Base-by-base conservation (phyloP, 1,284 basidiomycete species). In the Fistulina hepatica region DNA sequence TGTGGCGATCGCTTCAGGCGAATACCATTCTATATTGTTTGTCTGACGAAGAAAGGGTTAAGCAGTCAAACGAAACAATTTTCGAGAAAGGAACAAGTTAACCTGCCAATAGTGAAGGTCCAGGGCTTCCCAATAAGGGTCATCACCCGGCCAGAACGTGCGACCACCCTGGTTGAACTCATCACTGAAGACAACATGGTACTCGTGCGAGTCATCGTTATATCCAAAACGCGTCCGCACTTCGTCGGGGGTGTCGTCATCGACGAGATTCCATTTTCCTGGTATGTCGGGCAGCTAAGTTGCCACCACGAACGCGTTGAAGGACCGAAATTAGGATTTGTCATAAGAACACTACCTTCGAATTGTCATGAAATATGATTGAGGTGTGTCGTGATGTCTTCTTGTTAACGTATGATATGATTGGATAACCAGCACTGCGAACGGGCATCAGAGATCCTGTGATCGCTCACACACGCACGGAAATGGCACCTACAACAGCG, bases 161-260 rank as follows among this genome's bases (percentile, higher is more conserved):
- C 91, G 73, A 3, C 74, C 84, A 10, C 83, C 79, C 13, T 63
- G 62, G 40, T 94, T 78, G 59, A 95, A 95, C 61, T 94, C 92
- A 58, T 94, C 91, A 34, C 82, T 88, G 54, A 85, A 93, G 3
- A 91, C 76, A 6, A 94, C 67, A 39, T 79, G 72, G 61, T 73
- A 64, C 16, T 67, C 56, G 9, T 63, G 52, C 4, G 62, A 57
- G 5, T 73, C 64, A 43, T 76, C 69, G 17, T 57, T 54, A 49
- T 65, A 76, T 36, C 81, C 80, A 4, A 57, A 52, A 37, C 76
- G 78, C 1, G 73, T 76, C 49, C 73, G 73, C 2, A 61, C 73
- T 2, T 67, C 64, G 15, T 63, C 41, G 2, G 86, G 86, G 0
- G 90, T 93, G 40, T 85, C 76, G 5, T 63, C 39, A 56, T 93